phyloP scores from a whole-genome alignment of 1,284 basidiomycete genomes.

The Malassezia sp. region DNA sequence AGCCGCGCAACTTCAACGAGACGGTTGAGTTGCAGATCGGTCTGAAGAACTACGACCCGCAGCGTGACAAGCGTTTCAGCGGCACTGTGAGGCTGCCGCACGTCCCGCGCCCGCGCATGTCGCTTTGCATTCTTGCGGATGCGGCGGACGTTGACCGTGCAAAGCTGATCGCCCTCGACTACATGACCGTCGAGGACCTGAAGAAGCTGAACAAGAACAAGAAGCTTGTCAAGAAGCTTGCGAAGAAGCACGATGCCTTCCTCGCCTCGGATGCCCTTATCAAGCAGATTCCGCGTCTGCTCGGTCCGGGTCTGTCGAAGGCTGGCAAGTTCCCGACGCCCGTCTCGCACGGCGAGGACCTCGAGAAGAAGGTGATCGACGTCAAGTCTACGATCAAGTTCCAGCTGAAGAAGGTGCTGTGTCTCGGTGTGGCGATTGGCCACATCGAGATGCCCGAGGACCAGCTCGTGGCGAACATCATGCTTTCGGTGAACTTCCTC shows the following conservation, averaged over 20 bases:
- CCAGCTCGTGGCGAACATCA: conserved; percentile 90
- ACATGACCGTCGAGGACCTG: conserved; percentile 96
- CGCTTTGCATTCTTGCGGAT: conserved; percentile 97
- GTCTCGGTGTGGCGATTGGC: conserved; percentile 95
- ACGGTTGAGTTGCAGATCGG: conserved; percentile 47
- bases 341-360: conserved; percentile 82
- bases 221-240: conserved; percentile 99
- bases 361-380: conserved; percentile 81
- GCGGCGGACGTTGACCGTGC: conserved; percentile 97
- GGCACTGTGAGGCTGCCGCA: conserved; percentile 65
- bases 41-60: conserved; percentile 47
- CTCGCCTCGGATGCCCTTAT: conserved; percentile 93
- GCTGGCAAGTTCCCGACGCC: conserved; percentile 97
- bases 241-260: conserved; percentile 99
- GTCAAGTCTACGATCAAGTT: conserved; percentile 83
- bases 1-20: conserved; percentile 46
- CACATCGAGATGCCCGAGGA: conserved; percentile 97
- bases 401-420: conserved; percentile 83
- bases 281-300: conserved; percentile 99
- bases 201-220: conserved; percentile 99
- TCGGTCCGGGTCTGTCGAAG: conserved; percentile 98
- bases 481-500: conserved; percentile 99
- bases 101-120: conserved; percentile 96
- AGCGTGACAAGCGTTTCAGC: conserved; percentile 48
- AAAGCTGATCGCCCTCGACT: conserved; percentile 91